phyloP scores from a whole-genome alignment of 2,329 filamentous ascomycete species.

The Aspergillus ustus region DNA sequence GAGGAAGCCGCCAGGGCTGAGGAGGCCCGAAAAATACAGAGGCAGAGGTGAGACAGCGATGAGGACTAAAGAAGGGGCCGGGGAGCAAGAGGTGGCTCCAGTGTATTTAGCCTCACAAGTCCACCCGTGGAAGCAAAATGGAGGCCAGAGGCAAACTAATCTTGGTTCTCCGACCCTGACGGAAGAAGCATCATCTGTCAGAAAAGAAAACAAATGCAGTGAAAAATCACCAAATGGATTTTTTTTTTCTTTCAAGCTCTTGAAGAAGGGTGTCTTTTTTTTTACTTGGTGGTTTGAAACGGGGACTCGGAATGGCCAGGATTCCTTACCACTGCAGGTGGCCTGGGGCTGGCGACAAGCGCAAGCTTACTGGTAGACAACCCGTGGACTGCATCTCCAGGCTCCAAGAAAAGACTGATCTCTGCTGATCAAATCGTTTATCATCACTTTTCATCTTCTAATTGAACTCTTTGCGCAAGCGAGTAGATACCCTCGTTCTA shows the following conservation, averaged over 20 bases:
- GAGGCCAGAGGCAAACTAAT: background rate
- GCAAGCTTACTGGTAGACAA: constrained; percentile 1
- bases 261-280: constrained; percentile 11
- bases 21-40: constrained; percentile 24
- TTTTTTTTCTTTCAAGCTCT: constrained; percentile 11
- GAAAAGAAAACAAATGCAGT: constrained; percentile 5
- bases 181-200: background rate
- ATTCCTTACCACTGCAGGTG: constrained; percentile 19
- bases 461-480: background rate
- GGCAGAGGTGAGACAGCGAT: constrained; percentile 18
- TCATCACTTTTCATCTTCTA: background rate
- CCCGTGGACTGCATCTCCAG: background rate
- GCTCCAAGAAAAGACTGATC: constrained; percentile 1
- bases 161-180: background rate
- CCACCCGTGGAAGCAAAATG: constrained; percentile 2
- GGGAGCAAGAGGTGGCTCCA: constrained; percentile 10
- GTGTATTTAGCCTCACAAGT: constrained; percentile 13
- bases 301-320: constrained; percentile 6
- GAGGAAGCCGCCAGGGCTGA: constrained; percentile 32
- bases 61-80: constrained; percentile 4
- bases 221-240: background rate
- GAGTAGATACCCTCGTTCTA: background rate
- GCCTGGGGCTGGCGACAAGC: constrained; percentile 1
- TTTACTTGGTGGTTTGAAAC: constrained; percentile 3
- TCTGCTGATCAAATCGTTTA: background rate